Conservation (phyloP, 306 rosid species). For the Prunus mume region DNA sequence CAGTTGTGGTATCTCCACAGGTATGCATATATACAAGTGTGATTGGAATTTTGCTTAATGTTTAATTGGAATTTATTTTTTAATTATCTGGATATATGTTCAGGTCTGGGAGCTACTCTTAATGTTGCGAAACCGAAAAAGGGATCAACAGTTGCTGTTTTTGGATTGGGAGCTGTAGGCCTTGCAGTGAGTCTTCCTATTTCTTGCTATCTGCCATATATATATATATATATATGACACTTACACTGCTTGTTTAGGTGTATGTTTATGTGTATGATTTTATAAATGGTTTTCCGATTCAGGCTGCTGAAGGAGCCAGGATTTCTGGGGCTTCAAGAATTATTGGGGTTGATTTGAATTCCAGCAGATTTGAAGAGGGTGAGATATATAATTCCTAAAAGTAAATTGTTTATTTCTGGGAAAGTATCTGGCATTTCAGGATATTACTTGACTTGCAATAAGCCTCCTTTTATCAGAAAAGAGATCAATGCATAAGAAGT, state of each 20-base stretch:
- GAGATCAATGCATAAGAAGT: not conserved
- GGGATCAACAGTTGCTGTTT: constrained; percentile 64
- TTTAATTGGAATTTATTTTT: not conserved
- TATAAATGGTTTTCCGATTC: not conserved
- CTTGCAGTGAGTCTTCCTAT: constrained; percentile 42
- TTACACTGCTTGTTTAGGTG: not conserved
- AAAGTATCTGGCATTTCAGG: not conserved
- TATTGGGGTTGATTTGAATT: constrained; percentile 61
- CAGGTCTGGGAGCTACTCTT: constrained; percentile 71
- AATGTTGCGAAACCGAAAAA: constrained; percentile 63
- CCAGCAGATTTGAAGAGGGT: constrained; percentile 57
- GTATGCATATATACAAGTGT: constrained; percentile 9
- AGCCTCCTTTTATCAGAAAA: not conserved
- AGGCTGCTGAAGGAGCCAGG: constrained; percentile 73
- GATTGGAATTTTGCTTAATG: not conserved
- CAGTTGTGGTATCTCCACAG: constrained; percentile 65
- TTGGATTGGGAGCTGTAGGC: constrained; percentile 74
- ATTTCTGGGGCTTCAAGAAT: constrained; percentile 59
- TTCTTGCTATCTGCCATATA: not conserved
- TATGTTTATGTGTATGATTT: not conserved
- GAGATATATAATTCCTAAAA: not conserved
- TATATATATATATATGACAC: no score
- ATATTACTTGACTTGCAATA: no score
- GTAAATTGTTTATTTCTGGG: not conserved
- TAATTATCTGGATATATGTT: not conserved